These are phyloP conservation scores for Epichloe gansuensis DNA, from an alignment of 2,329 filamentous ascomycete species.

Conservation along the genomic window DNA sequence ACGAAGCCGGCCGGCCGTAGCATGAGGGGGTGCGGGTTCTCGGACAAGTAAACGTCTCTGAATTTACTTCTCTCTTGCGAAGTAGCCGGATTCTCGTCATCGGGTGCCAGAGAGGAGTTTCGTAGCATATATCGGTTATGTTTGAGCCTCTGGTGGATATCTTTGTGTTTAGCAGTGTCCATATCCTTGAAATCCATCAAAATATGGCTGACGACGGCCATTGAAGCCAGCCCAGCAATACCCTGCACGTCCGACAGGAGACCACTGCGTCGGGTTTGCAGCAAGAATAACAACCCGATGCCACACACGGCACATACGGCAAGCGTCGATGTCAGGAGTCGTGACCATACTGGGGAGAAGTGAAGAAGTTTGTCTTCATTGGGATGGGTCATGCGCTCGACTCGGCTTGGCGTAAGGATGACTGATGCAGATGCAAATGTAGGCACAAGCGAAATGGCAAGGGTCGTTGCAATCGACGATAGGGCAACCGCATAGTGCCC, in stretches of 20 bases:
- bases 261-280: slow-evolving; percentile 51
- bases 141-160: slow-evolving; percentile 57
- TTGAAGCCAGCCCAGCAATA: slow-evolving; percentile 60
- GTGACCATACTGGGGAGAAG: slow-evolving; percentile 46
- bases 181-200: slow-evolving; percentile 61
- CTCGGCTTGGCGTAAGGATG: slow-evolving; percentile 39
- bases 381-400: slow-evolving; percentile 28
- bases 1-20: slow-evolving; percentile 46
- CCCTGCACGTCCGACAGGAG: slow-evolving; percentile 56
- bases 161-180: slow-evolving; percentile 51
- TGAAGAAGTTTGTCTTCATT: slow-evolving; percentile 37
- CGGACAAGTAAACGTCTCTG: slow-evolving; percentile 34
- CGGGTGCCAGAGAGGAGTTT: slow-evolving; percentile 58
- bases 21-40: slow-evolving; percentile 58
- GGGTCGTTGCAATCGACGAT: slow-evolving; percentile 49
- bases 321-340: slow-evolving; percentile 44
- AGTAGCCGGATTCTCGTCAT: slow-evolving; percentile 34
- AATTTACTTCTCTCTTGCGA: slow-evolving; percentile 32
- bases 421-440: slow-evolving; percentile 54
- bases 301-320: slow-evolving; percentile 45
- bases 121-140: slow-evolving; percentile 54
- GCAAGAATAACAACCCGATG: slow-evolving; percentile 43
- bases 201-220: slow-evolving; percentile 63
- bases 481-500: slow-evolving; percentile 56
- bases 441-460: slow-evolving; percentile 56